A percentile compares a stretch with the other conserved stretches of the same genome.
phyloP scores from a whole-genome alignment of 2,329 filamentous ascomycete genomes.

The Ophioceras dolichostomum region DNA sequence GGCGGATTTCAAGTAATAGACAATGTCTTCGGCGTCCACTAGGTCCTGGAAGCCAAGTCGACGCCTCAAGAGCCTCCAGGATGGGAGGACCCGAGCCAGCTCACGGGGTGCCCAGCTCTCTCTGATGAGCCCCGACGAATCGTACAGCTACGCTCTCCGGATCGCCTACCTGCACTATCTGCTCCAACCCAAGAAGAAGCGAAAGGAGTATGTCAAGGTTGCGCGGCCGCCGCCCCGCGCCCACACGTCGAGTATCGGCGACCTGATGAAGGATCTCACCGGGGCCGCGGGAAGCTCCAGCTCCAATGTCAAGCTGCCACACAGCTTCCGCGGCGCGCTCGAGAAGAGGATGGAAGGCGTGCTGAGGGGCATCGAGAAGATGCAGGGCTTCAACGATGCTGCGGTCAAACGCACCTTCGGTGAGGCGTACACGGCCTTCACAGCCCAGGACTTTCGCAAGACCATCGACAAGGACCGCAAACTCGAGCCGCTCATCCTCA shows the following conservation, averaged over 20 bases:
- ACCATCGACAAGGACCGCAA: constrained; percentile 88
- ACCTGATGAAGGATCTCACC: constrained; percentile 76
- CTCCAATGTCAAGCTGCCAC: constrained; percentile 46
- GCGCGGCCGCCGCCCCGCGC: constrained; percentile 47
- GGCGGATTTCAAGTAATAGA: too few species aligned
- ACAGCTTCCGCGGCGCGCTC: constrained; percentile 37
- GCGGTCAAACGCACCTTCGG: constrained; percentile 88
- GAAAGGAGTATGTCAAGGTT: constrained; percentile 70
- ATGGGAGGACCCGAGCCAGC: constrained; percentile 27
- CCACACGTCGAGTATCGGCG: constrained; percentile 65
- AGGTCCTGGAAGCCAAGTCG: constrained; percentile 31
- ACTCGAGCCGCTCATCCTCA: constrained; percentile 83
- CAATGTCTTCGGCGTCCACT: constrained; percentile 42
- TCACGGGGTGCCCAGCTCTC: constrained; percentile 34
- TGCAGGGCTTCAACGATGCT: constrained; percentile 85
- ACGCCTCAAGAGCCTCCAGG: constrained; percentile 29
- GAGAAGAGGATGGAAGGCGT: constrained; percentile 71
- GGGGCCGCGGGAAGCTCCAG: constrained; percentile 23
- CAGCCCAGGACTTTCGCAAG: constrained; percentile 76
- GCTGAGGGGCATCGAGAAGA: constrained; percentile 66
- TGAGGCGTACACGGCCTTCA: constrained; percentile 86
- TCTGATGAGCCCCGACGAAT: constrained; percentile 59
- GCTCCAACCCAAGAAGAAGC: constrained; percentile 78
- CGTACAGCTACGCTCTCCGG: constrained; percentile 82
- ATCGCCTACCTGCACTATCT: constrained; percentile 88